A percentile compares a stretch with the other conserved stretches of the same genome.
Conservation (phyloP, 1,139 yeast genomes). For the Protomyces lactucae-debilis region DNA sequence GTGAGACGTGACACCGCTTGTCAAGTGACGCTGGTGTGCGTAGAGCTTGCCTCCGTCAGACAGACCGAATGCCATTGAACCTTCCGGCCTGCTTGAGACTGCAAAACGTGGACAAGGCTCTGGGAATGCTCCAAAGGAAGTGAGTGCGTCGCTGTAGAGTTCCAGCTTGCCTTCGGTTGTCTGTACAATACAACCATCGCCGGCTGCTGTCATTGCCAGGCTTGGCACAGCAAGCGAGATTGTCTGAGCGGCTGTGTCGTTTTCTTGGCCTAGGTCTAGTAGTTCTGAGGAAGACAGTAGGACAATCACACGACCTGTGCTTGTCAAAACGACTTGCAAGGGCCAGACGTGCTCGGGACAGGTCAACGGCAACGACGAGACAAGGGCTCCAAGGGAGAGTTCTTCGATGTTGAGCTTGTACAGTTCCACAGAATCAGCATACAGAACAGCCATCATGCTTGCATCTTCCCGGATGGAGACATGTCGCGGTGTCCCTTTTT, state of each 20-base stretch:
- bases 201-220: neutral
- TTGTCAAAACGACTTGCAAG: neutral
- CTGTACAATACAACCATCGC: neutral
- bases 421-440: neutral
- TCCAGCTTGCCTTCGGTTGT: neutral
- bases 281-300: neutral
- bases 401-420: neutral
- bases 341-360: neutral
- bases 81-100: neutral
- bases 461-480: constrained; percentile 63
- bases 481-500: constrained; percentile 51
- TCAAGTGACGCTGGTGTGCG: constrained; percentile 58
- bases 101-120: neutral
- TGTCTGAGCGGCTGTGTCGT: neutral
- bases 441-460: constrained; percentile 50
- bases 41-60: constrained; percentile 69
- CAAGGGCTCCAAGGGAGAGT: neutral
- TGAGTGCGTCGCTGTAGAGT: neutral
- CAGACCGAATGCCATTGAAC: constrained; percentile 51
- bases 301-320: neutral
- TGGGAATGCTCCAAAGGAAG: neutral
- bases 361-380: neutral
- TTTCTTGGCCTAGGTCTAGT: neutral
- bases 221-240: neutral
- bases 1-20: constrained; percentile 77